phyloP scores from a whole-genome alignment of 129 eudicot species.

The Smallanthus sonchifolius region DNA sequence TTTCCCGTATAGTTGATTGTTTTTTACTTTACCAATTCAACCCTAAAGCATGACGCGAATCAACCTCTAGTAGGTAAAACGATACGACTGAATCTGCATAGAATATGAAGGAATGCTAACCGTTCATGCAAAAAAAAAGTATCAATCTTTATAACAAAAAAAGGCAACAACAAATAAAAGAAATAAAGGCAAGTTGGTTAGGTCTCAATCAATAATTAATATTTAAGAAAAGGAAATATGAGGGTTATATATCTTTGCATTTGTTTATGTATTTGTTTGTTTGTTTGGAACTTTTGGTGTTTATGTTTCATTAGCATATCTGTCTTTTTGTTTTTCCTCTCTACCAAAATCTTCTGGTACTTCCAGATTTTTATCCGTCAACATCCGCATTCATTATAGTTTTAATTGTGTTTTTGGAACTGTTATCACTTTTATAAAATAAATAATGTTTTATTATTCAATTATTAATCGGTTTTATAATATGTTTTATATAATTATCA shows the following conservation, averaged over 20 bases:
- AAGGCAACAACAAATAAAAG: neutral
- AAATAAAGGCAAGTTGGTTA: neutral
- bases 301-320: neutral
- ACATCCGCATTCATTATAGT: neutral
- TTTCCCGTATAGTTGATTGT: neutral
- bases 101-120: neutral
- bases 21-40: neutral
- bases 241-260: neutral
- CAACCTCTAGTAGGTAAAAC: neutral
- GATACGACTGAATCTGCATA: neutral
- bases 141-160: neutral
- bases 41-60: neutral
- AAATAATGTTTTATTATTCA: neutral
- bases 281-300: constrained; percentile 2
- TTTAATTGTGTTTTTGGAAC: neutral
- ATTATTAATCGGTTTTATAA: neutral
- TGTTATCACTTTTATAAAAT: neutral
- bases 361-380: neutral
- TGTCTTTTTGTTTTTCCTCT: neutral
- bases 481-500: too few relatives aligned
- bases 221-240: neutral
- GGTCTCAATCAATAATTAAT: constrained; percentile 25
- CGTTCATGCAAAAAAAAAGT: neutral
- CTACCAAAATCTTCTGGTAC: neutral
- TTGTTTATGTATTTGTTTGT: constrained; percentile 12